Evolutionary conservation across 306 rosid genomes (phyloP).

Genomic region (Quercus mongolica): DNA sequence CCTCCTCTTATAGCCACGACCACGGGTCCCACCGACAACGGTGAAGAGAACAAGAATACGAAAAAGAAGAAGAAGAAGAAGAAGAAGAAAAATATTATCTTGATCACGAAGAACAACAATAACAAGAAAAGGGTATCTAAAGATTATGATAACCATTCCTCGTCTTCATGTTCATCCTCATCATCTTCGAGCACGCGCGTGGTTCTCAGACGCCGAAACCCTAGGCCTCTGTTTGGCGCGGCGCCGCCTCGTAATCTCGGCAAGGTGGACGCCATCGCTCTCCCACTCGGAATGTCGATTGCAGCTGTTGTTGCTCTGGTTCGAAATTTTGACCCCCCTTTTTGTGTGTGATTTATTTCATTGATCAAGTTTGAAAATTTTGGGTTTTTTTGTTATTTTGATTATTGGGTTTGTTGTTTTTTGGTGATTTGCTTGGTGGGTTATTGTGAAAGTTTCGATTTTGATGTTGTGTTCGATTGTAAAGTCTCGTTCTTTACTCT

Average conservation of each 20-base stretch:
- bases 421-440: not conserved
- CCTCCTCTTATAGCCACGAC: not conserved
- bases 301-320: constrained; percentile 89
- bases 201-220: constrained; percentile 53
- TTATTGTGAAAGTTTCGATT: not conserved
- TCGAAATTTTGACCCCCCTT: not conserved
- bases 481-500: not conserved
- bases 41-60: not conserved
- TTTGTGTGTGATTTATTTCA: not conserved
- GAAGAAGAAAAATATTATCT: constrained; percentile 1
- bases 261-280: constrained; percentile 50
- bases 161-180: constrained; percentile 22
- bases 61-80: constrained; percentile 15
- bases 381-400: not conserved
- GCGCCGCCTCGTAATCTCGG: constrained; percentile 37
- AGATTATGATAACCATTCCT: constrained; percentile 12
- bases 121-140: constrained; percentile 11
- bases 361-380: not conserved
- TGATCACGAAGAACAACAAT: constrained; percentile 15
- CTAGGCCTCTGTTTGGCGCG: constrained; percentile 28
- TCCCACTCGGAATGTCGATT: constrained; percentile 81
- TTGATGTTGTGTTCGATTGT: not conserved
- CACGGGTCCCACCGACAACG: not conserved
- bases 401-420: not conserved
- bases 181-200: constrained; percentile 24